These are phyloP conservation scores for Cladosporium sp. DNA, from an alignment of 2,329 filamentous ascomycete species.

Conservation along the genomic window DNA sequence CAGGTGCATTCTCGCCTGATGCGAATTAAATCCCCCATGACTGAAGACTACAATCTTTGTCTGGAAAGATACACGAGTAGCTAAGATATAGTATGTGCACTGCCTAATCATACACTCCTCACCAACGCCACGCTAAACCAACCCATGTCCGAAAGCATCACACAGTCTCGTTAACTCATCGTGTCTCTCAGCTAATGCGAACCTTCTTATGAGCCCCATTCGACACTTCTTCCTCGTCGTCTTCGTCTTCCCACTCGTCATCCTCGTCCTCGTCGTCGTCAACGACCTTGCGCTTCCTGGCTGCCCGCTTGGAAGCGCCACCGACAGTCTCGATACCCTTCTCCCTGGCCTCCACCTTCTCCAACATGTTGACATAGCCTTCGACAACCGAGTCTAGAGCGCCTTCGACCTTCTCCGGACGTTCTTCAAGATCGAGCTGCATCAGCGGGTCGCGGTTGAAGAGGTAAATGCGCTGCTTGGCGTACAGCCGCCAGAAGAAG, in stretches of 20 bases:
- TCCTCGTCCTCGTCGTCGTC: constrained; percentile 23
- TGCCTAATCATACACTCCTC: not conserved
- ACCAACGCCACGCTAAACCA: constrained; percentile 18
- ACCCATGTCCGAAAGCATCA: not conserved
- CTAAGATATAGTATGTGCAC: not conserved
- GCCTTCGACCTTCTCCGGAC: constrained; percentile 70
- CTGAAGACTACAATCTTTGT: not conserved
- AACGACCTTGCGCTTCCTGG: constrained; percentile 22
- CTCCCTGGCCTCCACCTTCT: constrained; percentile 44
- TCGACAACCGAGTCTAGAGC: constrained; percentile 67
- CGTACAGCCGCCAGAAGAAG: constrained; percentile 69
- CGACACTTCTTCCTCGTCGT: not conserved
- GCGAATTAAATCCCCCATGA: not conserved
- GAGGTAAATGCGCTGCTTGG: constrained; percentile 74
- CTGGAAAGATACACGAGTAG: not conserved
- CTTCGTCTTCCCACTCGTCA: constrained; percentile 18
- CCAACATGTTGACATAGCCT: constrained; percentile 70
- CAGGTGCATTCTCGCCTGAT: too few species aligned
- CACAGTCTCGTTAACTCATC: not conserved
- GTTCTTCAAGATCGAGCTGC: constrained; percentile 67
- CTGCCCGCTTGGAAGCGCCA: not conserved
- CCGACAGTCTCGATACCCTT: constrained; percentile 15
- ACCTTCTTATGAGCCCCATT: constrained; percentile 17
- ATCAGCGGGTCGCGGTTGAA: constrained; percentile 72
- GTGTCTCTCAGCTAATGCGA: constrained; percentile 5